Percentiles rank a stretch among this genome's conserved stretches.
Conservation (phyloP, 2,329 filamentous ascomycete species). For the Pyricularia grisea region DNA sequence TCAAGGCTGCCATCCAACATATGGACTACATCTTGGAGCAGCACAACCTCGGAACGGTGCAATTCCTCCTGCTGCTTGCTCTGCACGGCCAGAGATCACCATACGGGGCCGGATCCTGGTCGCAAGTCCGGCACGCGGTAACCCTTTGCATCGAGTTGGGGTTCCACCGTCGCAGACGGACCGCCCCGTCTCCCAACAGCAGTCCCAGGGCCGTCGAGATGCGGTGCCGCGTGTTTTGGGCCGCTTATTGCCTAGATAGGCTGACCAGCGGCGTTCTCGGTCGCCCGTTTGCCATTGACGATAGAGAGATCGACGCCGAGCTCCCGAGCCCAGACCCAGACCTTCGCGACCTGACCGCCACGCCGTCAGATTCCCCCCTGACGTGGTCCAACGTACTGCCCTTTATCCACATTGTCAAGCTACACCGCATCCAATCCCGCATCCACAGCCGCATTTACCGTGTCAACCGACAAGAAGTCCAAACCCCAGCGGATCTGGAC, state of each 20-base stretch:
- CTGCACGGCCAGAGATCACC: constrained; percentile 23
- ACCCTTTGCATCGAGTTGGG: constrained; percentile 22
- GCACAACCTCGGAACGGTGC: constrained; percentile 21
- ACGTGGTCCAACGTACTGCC: constrained; percentile 16
- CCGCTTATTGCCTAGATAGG: constrained; percentile 23
- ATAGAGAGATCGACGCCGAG: constrained; percentile 22
- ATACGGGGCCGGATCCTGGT: constrained; percentile 24
- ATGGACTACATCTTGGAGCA: constrained; percentile 23
- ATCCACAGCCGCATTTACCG: constrained; percentile 14
- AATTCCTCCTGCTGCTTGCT: constrained; percentile 21
- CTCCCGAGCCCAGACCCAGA: constrained; percentile 16
- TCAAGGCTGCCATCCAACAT: constrained; percentile 18
- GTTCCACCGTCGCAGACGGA: constrained; percentile 15
- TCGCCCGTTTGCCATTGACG: constrained; percentile 22
- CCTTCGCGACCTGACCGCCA: constrained; percentile 12
- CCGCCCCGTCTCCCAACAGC: not conserved
- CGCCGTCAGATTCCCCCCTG: not conserved
- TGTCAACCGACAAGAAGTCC: constrained; percentile 12
- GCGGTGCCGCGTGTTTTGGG: constrained; percentile 22
- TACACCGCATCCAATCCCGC: constrained; percentile 13
- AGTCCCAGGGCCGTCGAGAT: constrained; percentile 15
- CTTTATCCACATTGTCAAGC: constrained; percentile 18
- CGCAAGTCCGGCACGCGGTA: constrained; percentile 20
- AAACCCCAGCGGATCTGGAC: constrained; percentile 6
- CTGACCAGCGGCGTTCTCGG: constrained; percentile 22